phyloP scores from a whole-genome alignment of 257 asterid genomes.

The Handroanthus guayacan region DNA sequence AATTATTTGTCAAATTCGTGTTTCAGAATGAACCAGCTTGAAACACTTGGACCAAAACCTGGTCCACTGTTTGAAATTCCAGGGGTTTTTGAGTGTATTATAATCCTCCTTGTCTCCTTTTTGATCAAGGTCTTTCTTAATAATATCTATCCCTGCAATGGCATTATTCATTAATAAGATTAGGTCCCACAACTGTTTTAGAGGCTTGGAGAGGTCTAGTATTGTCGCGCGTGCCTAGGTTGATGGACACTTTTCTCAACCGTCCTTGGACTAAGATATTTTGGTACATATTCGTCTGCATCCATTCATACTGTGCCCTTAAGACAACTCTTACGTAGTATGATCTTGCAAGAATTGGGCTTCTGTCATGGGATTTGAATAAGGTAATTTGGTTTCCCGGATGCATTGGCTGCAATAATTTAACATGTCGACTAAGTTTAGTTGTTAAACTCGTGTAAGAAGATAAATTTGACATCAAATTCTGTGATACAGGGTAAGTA shows the following conservation, averaged over 20 bases:
- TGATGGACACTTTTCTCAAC: not conserved
- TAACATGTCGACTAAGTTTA: too few species aligned
- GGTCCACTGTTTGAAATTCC: constrained; percentile 47
- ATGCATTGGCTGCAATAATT: too few species aligned
- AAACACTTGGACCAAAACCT: constrained; percentile 43
- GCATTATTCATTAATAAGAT: constrained; percentile 1
- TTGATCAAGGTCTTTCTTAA: constrained; percentile 24
- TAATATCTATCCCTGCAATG: not conserved
- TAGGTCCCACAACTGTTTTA: constrained; percentile 23
- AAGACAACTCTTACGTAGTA: constrained; percentile 10
- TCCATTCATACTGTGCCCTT: not conserved
- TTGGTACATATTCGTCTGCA: not conserved
- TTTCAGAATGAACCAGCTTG: constrained; percentile 33
- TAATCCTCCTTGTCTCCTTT: constrained; percentile 47
- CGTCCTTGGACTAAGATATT: constrained; percentile 29
- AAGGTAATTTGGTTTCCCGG: too few species aligned
- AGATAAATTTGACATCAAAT: too few species aligned
- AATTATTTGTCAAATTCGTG: constrained; percentile 21
- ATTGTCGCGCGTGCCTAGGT: constrained; percentile 7
- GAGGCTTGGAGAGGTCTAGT: not conserved
- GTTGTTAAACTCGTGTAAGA: too few species aligned
- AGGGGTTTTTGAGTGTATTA: constrained; percentile 36
- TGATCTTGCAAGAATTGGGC: constrained; percentile 1
- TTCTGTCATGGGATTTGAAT: not conserved
- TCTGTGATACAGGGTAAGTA: too few species aligned